Evolutionary conservation across 306 rosid species (phyloP), one percentile per base, ranked within the genome.

Genomic region (Lathyrus aphaca): DNA sequence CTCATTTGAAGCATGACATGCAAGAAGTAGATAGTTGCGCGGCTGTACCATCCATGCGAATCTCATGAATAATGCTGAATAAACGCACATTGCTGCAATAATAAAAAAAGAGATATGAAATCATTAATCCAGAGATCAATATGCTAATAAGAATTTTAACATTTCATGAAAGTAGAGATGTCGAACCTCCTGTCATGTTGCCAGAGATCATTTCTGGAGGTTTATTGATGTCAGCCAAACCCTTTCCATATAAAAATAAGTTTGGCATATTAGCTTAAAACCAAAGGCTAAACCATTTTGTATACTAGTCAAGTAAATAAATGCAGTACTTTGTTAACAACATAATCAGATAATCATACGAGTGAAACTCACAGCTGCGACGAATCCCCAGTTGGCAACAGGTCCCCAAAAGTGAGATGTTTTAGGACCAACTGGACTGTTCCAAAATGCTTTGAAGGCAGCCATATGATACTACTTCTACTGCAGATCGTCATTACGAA

Each of bases 341-440:
- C 8, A 51, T 57, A 23, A 46, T 35, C 15, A 45, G 5, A 15
- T 67, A 38, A 56, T 49, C 64, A 64, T 27, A 40, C 51, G 4
- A 72, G 74, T 21, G 74, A 66, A 77, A 55, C 97, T 50, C 86
- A 94, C 99, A 55, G 99, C 97, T 10, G 87, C 96, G 5, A 90
- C 99, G 10, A 94, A 94, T 40, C 99, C 99, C 94, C 96, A 94
- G 64, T 94, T 94, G 25, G 97, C 99, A 82, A 91, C 72, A 43
- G 99, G 99, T 45, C 99, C 99, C 99, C 97, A 94, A 75, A 94
- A 94, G 78, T 94, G 99, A 72, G 97, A 82, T 23, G 99, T 94
- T 84, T 87, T 94, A 1, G 97, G 97, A 79, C 97, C 99, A 19
- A 88, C 72, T 0, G 97, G 99, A 83, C 99, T 89, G 81, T 91